phyloP scores from a whole-genome alignment of 192 early-diverging fungal genomes.

The Dimargaris cristalligena region DNA sequence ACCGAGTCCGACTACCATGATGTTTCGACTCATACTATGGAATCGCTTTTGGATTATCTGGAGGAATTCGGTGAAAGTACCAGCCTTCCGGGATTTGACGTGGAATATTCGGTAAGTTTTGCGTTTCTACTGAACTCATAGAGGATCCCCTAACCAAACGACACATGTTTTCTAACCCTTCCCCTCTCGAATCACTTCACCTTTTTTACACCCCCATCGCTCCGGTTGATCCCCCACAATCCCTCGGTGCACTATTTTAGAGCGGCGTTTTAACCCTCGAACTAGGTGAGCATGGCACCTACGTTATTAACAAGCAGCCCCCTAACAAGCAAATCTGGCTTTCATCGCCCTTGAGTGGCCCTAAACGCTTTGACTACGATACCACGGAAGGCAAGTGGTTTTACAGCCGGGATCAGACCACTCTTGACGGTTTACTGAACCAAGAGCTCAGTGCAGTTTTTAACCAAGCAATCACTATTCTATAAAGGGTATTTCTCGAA shows the following conservation, averaged over 20 bases:
- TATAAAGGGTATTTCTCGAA: too few relatives aligned
- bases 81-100: conserved; percentile 53
- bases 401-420: conserved; percentile 49
- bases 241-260: conserved; percentile 5
- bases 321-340: conserved; percentile 98
- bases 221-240: not conserved
- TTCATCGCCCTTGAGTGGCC: conserved; percentile 79
- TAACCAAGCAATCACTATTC: too few relatives aligned
- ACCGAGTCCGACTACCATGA: conserved; percentile 38
- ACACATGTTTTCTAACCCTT: not conserved
- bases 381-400: conserved; percentile 44
- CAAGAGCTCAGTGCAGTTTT: too few relatives aligned
- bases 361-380: conserved; percentile 72
- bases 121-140: not conserved
- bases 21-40: conserved; percentile 40
- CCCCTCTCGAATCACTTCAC: not conserved
- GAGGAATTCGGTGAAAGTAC: conserved; percentile 59
- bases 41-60: conserved; percentile 47
- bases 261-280: conserved; percentile 79
- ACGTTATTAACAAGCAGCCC: conserved; percentile 96
- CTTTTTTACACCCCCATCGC: not conserved
- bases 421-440: conserved; percentile 47
- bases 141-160: not conserved
- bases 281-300: conserved; percentile 63
- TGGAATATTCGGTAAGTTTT: conserved; percentile 55